These are phyloP conservation scores for Dichotomocladium elegans DNA, from an alignment of 371 early-diverging fungal genomes.

Conservation along the genomic window DNA sequence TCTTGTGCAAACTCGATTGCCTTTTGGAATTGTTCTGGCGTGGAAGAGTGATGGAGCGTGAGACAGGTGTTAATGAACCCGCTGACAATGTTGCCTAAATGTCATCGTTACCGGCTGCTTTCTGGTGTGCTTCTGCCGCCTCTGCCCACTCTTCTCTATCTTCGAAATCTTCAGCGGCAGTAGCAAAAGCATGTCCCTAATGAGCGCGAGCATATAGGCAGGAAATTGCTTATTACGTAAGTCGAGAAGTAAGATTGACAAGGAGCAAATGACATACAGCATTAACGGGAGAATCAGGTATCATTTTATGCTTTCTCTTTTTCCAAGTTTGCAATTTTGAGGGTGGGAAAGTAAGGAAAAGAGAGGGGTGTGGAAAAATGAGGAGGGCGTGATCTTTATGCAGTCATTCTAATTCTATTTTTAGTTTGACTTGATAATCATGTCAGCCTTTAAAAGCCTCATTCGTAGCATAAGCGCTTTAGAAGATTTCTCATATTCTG, in stretches of 20 bases:
- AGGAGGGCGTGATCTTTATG: too few relatives aligned
- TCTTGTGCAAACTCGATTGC: conserved; percentile 35
- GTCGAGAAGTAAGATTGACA: too few relatives aligned
- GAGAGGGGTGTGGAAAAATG: too few relatives aligned
- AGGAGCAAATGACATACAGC: conserved; percentile 26
- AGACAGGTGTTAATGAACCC: not conserved
- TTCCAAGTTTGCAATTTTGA: not conserved
- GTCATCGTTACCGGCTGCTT: conserved; percentile 38
- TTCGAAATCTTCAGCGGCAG: conserved; percentile 48
- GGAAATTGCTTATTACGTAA: not conserved
- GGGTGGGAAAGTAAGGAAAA: not conserved
- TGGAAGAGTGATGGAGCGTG: too few relatives aligned
- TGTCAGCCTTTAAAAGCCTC: conserved; percentile 41
- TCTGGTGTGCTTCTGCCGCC: conserved; percentile 43
- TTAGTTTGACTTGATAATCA: conserved; percentile 7
- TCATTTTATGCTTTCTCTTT: conserved; percentile 11
- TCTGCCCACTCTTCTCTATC: conserved; percentile 46
- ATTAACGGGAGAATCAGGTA: conserved; percentile 28
- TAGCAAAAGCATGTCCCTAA: conserved; percentile 50
- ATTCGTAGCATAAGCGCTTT: conserved; percentile 57
- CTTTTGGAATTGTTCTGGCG: conserved; percentile 31
- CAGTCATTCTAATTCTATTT: too few relatives aligned
- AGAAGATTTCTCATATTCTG: conserved; percentile 57
- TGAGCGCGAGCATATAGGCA: not conserved
- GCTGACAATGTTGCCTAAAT: not conserved